Evolutionary conservation across 139 green algal species (phyloP).

Genomic region (Chlorella ohadii): DNA sequence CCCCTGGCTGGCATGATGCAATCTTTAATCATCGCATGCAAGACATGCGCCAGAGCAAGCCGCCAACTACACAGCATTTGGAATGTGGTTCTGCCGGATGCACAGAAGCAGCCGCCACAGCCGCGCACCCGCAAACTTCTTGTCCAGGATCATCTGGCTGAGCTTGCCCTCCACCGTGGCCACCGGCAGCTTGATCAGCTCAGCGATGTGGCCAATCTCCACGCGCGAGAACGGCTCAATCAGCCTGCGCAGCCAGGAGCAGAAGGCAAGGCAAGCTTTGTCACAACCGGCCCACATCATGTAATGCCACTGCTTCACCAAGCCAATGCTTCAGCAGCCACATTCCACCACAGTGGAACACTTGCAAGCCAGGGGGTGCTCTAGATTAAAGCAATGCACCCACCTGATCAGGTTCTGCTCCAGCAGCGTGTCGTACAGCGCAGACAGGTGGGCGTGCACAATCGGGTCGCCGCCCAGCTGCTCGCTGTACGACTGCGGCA

Average conservation of each 20-base stretch:
- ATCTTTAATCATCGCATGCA: too few species aligned
- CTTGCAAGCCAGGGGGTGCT: too few species aligned
- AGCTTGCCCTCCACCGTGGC: conserved; percentile 92
- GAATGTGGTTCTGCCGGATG: too few species aligned
- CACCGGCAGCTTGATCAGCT: conserved; percentile 88
- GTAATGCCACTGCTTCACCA: too few species aligned
- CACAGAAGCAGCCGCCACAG: not conserved
- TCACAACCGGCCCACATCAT: too few species aligned
- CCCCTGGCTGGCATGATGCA: too few species aligned
- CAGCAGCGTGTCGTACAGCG: conserved; percentile 73
- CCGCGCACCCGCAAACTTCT: conserved; percentile 87
- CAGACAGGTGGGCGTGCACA: conserved; percentile 87
- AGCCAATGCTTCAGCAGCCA: too few species aligned
- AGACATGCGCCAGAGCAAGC: too few species aligned
- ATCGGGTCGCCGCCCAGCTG: conserved; percentile 85
- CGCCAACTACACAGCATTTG: too few species aligned
- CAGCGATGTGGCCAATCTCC: conserved; percentile 92
- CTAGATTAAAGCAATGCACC: not conserved
- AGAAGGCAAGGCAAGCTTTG: not conserved
- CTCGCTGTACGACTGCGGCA: conserved; percentile 6
- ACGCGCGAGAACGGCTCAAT: conserved; percentile 96
- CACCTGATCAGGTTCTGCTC: conserved; percentile 67
- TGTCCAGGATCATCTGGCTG: conserved; percentile 98
- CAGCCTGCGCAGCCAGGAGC: conserved; percentile 53
- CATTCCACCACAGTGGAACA: too few species aligned